Percentiles rank a stretch among this genome's conserved stretches.
Evolutionary conservation across 805 yeast species (phyloP).

Genomic region (Wickerhamomyces pijperi): DNA sequence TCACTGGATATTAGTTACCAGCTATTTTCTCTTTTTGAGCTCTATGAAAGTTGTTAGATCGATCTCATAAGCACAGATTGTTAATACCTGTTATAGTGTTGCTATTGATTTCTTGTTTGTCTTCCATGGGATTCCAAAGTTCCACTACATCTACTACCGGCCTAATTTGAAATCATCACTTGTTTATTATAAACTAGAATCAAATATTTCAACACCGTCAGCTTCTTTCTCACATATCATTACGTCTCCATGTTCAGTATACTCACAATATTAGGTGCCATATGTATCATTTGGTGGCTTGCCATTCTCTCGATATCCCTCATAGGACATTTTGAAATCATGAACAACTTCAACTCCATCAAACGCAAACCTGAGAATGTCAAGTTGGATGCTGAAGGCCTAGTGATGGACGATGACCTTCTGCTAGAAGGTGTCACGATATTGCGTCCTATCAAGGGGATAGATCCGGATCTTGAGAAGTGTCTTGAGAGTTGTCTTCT

Average conservation of each 20-base stretch:
- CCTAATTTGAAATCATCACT: no score
- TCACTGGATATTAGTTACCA: no score
- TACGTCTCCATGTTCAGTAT: neutral
- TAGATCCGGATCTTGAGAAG: slow-evolving; percentile 61
- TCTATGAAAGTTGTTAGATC: no score
- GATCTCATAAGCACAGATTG: no score
- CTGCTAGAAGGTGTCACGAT: slow-evolving; percentile 63
- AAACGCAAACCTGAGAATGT: slow-evolving; percentile 8
- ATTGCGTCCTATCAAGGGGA: slow-evolving; percentile 72
- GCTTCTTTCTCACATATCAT: no score
- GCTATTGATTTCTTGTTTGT: no score
- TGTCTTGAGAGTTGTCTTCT: slow-evolving; percentile 59
- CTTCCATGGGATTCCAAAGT: no score
- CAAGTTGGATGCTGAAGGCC: slow-evolving; percentile 1
- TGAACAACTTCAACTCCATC: slow-evolving; percentile 9
- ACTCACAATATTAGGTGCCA: neutral
- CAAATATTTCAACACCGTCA: no score
- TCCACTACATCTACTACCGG: no score
- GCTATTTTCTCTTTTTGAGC: no score
- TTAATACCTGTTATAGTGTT: no score
- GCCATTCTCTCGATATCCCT: slow-evolving; percentile 10
- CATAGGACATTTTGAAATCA: slow-evolving; percentile 16
- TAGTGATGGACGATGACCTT: slow-evolving; percentile 20
- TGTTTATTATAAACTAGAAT: no score
- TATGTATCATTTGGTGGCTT: slow-evolving; percentile 15